These are phyloP conservation scores for Leavenworthia alabamica DNA, from an alignment of 345 rosid species.

Conservation along the genomic window DNA sequence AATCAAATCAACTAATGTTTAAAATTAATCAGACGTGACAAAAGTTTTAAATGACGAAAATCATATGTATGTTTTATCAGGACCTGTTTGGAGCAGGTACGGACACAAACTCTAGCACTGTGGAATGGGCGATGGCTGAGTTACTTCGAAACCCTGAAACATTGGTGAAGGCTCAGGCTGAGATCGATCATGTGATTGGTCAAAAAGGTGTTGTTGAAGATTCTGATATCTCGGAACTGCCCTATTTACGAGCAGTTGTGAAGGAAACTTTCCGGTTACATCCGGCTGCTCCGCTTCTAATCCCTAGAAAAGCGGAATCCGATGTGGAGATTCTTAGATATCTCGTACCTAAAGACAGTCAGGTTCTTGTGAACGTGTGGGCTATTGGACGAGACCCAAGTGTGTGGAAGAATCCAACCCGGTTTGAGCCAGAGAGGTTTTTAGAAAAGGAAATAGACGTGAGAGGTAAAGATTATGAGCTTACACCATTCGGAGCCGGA, in stretches of 20 bases:
- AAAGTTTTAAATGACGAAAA: background rate
- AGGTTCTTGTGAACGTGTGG: slow-evolving; percentile 35
- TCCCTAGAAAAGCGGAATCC: slow-evolving; percentile 26
- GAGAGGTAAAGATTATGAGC: slow-evolving; percentile 26
- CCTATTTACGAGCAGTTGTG: slow-evolving; percentile 35
- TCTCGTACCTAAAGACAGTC: slow-evolving; percentile 27
- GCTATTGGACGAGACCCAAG: slow-evolving; percentile 37
- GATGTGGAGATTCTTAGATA: slow-evolving; percentile 30
- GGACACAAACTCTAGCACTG: slow-evolving; percentile 36
- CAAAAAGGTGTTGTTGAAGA: slow-evolving; percentile 28
- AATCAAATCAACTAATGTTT: too few species aligned
- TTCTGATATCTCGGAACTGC: slow-evolving; percentile 20
- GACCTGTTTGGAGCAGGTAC: slow-evolving; percentile 32
- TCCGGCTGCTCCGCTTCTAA: slow-evolving; percentile 32
- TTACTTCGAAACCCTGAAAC: slow-evolving; percentile 18
- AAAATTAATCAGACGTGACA: background rate
- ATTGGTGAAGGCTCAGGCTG: slow-evolving; percentile 19
- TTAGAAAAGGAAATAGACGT: slow-evolving; percentile 15
- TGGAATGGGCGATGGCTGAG: slow-evolving; percentile 37
- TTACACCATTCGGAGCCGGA: slow-evolving; percentile 30
- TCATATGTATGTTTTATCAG: slow-evolving; percentile 1
- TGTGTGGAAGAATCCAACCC: slow-evolving; percentile 24
- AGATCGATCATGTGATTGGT: slow-evolving; percentile 28
- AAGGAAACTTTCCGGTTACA: slow-evolving; percentile 44
- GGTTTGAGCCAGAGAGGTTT: slow-evolving; percentile 35